These are phyloP conservation scores for Pholiota adiposa DNA, from an alignment of 1,284 basidiomycete species.

Conservation along the genomic window DNA sequence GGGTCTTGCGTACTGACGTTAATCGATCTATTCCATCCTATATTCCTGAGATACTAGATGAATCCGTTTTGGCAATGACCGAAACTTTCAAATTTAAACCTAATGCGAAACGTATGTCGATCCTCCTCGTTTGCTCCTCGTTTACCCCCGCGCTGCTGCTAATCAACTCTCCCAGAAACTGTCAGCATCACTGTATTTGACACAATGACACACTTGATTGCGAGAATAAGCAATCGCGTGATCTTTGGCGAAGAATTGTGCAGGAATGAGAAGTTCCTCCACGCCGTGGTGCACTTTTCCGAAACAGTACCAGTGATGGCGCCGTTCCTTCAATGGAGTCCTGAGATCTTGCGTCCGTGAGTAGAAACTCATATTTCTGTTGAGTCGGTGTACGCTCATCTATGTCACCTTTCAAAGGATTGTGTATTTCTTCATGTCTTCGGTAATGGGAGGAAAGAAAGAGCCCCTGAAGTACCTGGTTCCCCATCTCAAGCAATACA, in stretches of 20 bases:
- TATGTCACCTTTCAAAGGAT: slow-evolving; percentile 26
- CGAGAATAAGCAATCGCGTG: slow-evolving; percentile 47
- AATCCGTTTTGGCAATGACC: slow-evolving; percentile 35
- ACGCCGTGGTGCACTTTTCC: slow-evolving; percentile 36
- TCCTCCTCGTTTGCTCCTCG: not conserved
- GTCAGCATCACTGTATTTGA: slow-evolving; percentile 33
- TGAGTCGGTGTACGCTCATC: too few species aligned
- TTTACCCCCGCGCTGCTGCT: not conserved
- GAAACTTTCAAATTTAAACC: slow-evolving; percentile 33
- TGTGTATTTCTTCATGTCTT: slow-evolving; percentile 33
- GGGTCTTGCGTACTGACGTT: slow-evolving; percentile 39
- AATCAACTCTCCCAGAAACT: slow-evolving; percentile 26
- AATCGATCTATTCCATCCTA: slow-evolving; percentile 38
- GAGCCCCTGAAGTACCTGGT: slow-evolving; percentile 30
- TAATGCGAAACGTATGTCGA: slow-evolving; percentile 18
- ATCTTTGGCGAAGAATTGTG: slow-evolving; percentile 50
- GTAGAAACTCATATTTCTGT: slow-evolving; percentile 10
- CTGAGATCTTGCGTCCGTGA: slow-evolving; percentile 32
- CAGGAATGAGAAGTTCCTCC: slow-evolving; percentile 40
- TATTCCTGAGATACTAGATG: slow-evolving; percentile 42
- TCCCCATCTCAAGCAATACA: slow-evolving; percentile 30
- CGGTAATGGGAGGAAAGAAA: slow-evolving; percentile 34
- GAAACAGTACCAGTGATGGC: slow-evolving; percentile 34
- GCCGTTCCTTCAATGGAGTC: slow-evolving; percentile 39
- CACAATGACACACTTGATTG: slow-evolving; percentile 45